phyloP scores from a whole-genome alignment of 75 land plant genomes.

The Pinus taeda region DNA sequence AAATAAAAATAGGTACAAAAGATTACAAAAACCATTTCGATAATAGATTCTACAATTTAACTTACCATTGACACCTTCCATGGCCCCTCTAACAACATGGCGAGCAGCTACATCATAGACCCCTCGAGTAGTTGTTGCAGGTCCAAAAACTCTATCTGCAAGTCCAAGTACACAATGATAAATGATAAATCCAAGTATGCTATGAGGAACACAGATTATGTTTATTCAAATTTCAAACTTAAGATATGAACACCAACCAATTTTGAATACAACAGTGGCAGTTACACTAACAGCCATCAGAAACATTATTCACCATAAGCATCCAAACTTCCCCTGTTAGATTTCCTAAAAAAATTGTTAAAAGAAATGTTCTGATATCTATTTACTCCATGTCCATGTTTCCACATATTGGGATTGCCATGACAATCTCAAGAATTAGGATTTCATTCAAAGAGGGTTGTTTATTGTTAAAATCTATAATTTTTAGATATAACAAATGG shows the following conservation, averaged over 20 bases:
- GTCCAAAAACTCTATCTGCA: constrained; percentile 94
- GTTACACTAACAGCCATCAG: too few species aligned
- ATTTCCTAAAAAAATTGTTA: neutral
- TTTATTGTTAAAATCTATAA: neutral
- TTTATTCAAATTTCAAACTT: neutral
- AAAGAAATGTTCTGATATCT: too few species aligned
- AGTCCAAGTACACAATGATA: neutral
- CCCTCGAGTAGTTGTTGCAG: constrained; percentile 84
- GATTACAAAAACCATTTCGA: too few species aligned
- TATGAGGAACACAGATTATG: too few species aligned
- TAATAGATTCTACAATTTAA: too few species aligned
- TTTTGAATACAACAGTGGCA: neutral
- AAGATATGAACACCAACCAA: neutral
- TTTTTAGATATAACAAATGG: neutral
- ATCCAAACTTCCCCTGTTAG: neutral
- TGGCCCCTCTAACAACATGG: constrained; percentile 83
- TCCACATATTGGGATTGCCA: neutral
- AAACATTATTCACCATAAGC: too few species aligned
- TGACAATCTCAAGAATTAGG: neutral
- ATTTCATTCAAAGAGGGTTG: neutral
- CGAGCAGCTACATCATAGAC: constrained; percentile 94
- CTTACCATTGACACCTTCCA: constrained; percentile 94
- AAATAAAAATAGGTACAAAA: too few species aligned
- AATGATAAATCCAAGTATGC: too few species aligned
- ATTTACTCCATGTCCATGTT: neutral